Conservation (phyloP, 805 yeast genomes). For the Starmerella khaoyaiensis region DNA sequence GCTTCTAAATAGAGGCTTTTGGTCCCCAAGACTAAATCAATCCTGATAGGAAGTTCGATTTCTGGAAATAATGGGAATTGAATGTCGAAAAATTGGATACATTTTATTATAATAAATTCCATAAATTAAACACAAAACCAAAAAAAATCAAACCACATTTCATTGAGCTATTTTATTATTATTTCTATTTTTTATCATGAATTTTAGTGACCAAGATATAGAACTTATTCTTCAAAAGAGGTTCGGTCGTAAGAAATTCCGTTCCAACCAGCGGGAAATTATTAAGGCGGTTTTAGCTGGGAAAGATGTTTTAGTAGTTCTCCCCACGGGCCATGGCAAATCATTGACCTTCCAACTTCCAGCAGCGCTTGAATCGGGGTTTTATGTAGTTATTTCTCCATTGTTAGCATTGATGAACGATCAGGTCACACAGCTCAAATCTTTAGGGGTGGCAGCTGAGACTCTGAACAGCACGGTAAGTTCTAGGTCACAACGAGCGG, state of each 20-base stretch:
- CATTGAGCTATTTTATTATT: background rate
- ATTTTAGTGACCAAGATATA: background rate
- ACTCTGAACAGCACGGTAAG: conserved; percentile 71
- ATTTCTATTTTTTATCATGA: background rate
- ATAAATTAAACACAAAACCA: background rate
- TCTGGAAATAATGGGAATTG: conserved; percentile 20
- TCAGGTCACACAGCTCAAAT: conserved; percentile 68
- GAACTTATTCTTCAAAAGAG: conserved; percentile 14
- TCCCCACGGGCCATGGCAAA: conserved; percentile 99
- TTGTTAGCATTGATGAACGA: conserved; percentile 93
- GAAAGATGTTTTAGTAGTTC: conserved; percentile 77
- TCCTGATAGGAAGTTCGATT: conserved; percentile 30
- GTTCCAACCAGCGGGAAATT: conserved; percentile 22
- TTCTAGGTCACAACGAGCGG: conserved; percentile 41
- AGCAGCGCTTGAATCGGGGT: conserved; percentile 59
- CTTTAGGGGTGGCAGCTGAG: conserved; percentile 58
- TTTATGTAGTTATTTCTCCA: conserved; percentile 80
- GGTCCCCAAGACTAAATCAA: conserved; percentile 25
- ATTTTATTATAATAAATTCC: conserved; percentile 7
- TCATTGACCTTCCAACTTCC: conserved; percentile 92
- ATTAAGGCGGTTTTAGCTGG: conserved; percentile 32
- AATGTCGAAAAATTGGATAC: conserved; percentile 28
- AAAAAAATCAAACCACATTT: background rate
- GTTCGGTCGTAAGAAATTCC: conserved; percentile 16
- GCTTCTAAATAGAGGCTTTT: conserved; percentile 17